Evolutionary conservation across 2,329 filamentous ascomycete genomes (phyloP), one percentile per base, ranked within the genome.

Genomic region (Talaromyces marneffei): DNA sequence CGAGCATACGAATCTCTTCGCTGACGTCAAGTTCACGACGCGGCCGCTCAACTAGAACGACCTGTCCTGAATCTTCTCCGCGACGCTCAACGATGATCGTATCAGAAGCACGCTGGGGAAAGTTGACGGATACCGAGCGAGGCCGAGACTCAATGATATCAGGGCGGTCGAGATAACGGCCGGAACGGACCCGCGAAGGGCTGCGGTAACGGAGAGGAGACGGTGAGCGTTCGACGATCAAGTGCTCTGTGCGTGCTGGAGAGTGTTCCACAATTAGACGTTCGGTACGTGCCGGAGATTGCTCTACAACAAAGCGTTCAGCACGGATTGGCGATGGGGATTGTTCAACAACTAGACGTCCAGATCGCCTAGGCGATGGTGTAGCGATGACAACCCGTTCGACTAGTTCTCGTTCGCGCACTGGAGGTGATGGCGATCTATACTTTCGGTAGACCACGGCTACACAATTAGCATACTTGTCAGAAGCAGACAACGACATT

Each of bases 1-100:
- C 89, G 1, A 93, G 80, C 1, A 83, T 83, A 12, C 83, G 83
- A 62, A 92, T 91, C 70, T 94, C 89, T 33, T 85, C 82, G 54
- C 86, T 83, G 66, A 94, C 87, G 9, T 91, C 87, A 18, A 85
- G 82, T 44, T 87, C 84, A 6, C 67, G 77, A 69, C 68, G 76
- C 72, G 63, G 78, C 33, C 79, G 78, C 25, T 82, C 76, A 3
- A 82, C 78, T 2, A 84, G 69, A 42, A 84, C 79, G 10, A 85
- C 67, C 0, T 78, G 71, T 16, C 82, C 79, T 8, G 66, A 66
- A 70, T 72, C 65, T 25, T 57, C 60, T 71, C 66, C 69, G 25
- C 69, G 68, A 53, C 71, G 70, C 56, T 74, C 70, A 27, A 74
- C 54, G 44, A 75, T 68, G 44, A 73, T 66, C 6, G 76, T 74